phyloP scores from a whole-genome alignment of 129 eudicot genomes.

The Saussurea involucrata region DNA sequence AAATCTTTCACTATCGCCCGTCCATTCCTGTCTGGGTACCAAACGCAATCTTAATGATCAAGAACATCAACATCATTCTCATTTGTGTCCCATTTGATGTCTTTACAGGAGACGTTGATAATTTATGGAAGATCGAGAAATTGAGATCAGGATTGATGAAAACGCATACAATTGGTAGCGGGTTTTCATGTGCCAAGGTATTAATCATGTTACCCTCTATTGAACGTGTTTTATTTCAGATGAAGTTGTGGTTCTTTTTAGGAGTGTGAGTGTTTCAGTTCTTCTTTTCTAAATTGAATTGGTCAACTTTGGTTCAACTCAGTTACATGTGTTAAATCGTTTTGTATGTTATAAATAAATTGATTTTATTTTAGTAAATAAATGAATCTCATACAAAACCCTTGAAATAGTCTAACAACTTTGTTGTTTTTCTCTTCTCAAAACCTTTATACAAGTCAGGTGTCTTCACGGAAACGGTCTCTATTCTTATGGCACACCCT shows the following conservation, averaged over 20 bases:
- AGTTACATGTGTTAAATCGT: no score
- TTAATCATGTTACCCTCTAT: background rate
- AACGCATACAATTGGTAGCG: constrained; percentile 60
- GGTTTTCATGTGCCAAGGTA: constrained; percentile 91
- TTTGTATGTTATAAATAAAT: no score
- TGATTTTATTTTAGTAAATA: no score
- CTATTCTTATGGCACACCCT: no score
- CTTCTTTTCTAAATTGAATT: no score
- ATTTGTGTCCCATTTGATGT: background rate
- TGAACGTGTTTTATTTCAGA: background rate
- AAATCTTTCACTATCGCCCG: background rate
- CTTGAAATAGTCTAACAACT: no score
- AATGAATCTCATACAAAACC: no score
- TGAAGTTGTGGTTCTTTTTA: background rate
- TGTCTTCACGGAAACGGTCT: no score
- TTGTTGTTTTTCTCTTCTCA: no score
- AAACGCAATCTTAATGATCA: no score
- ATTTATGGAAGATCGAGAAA: constrained; percentile 80
- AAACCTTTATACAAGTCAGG: no score
- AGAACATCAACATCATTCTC: background rate
- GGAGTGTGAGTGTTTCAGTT: background rate
- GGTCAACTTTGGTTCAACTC: background rate
- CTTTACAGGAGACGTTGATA: constrained; percentile 66
- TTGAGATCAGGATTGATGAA: constrained; percentile 63
- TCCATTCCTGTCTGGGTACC: background rate